A percentile compares a stretch with the other conserved stretches of the same genome.
Conservation (phyloP, 768 basidiomycete genomes). For the Coprinellus aureogranulatus region DNA sequence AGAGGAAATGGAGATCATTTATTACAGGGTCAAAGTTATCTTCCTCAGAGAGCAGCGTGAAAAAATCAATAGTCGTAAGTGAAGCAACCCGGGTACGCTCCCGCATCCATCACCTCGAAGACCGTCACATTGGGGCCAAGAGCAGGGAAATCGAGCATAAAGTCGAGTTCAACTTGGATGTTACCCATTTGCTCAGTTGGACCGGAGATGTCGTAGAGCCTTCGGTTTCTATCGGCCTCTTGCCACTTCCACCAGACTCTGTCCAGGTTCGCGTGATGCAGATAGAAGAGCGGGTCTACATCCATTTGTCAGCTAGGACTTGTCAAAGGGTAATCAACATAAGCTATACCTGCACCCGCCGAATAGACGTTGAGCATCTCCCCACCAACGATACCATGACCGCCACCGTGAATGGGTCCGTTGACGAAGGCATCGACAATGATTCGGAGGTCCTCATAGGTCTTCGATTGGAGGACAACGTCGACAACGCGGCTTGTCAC, state of each 20-base stretch:
- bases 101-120: slow-evolving; percentile 2
- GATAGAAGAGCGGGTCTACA: slow-evolving; percentile 5
- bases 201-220: slow-evolving; percentile 3
- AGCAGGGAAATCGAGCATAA: slow-evolving; percentile 5
- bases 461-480: neutral
- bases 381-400: slow-evolving; percentile 10
- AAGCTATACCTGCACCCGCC: slow-evolving; percentile 4
- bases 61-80: slow-evolving; percentile 1
- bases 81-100: neutral
- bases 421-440: slow-evolving; percentile 1
- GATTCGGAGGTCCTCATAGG: slow-evolving; percentile 4
- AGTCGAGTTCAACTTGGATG: slow-evolving; percentile 1
- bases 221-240: neutral
- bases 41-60: no score
- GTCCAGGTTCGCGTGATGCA: slow-evolving; percentile 9
- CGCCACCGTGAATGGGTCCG: slow-evolving; percentile 5
- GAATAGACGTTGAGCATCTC: slow-evolving; percentile 12
- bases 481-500: neutral
- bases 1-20: no score
- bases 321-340: no score
- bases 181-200: slow-evolving; percentile 3
- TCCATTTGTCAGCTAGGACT: neutral
- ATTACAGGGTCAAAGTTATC: no score
- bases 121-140: slow-evolving; percentile 2
- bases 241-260: slow-evolving; percentile 11